These are phyloP conservation scores for Pyrenophora seminiperda DNA, from an alignment of 2,329 filamentous ascomycete species.

Conservation along the genomic window DNA sequence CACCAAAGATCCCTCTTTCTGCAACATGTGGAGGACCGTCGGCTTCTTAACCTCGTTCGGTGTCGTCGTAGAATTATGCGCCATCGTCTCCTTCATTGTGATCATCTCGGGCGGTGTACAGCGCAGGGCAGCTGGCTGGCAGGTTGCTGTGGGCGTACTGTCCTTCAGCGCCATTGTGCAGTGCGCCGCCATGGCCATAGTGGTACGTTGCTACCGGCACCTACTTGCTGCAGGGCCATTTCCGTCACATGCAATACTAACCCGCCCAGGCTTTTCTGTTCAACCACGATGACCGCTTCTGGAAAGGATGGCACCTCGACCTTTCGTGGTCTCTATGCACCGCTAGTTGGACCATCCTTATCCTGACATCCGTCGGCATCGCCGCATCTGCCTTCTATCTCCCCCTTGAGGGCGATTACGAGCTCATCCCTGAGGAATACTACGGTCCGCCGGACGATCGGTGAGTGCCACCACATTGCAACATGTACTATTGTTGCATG, in stretches of 20 bases:
- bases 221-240: not conserved
- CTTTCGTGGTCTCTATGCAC: slow-evolving; percentile 75
- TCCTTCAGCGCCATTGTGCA: slow-evolving; percentile 70
- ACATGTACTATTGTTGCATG: slow-evolving; percentile 2
- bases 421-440: slow-evolving; percentile 64
- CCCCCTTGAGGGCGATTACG: slow-evolving; percentile 83
- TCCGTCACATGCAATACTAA: slow-evolving; percentile 12
- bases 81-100: slow-evolving; percentile 77
- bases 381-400: slow-evolving; percentile 70
- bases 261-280: slow-evolving; percentile 73
- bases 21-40: slow-evolving; percentile 86
- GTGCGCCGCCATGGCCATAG: slow-evolving; percentile 77
- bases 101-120: slow-evolving; percentile 79
- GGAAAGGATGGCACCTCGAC: slow-evolving; percentile 80
- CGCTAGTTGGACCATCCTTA: slow-evolving; percentile 62
- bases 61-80: slow-evolving; percentile 79
- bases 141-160: slow-evolving; percentile 70
- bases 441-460: slow-evolving; percentile 41
- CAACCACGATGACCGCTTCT: slow-evolving; percentile 82
- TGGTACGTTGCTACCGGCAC: slow-evolving; percentile 63
- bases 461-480: slow-evolving; percentile 28
- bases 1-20: slow-evolving; percentile 73
- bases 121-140: slow-evolving; percentile 83
- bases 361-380: slow-evolving; percentile 63
- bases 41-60: slow-evolving; percentile 88